A percentile compares a stretch with the other conserved stretches of the same genome.
phyloP scores from a whole-genome alignment of 306 rosid genomes.

The Astragalus glycyphyllos region DNA sequence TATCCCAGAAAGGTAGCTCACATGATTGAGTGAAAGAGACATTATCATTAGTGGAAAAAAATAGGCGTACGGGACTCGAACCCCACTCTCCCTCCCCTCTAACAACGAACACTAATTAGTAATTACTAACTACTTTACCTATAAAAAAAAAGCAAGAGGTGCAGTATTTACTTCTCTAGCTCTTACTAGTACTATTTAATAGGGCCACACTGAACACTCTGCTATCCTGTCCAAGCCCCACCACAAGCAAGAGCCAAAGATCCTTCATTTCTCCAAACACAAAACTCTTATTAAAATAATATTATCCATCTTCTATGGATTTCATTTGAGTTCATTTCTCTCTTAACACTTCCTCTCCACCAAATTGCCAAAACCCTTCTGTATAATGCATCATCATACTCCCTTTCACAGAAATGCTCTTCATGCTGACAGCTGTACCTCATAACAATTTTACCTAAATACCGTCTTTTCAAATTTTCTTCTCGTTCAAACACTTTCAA shows the following conservation, averaged over 20 bases:
- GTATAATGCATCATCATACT: constrained; percentile 1
- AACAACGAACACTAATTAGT: too few relatives aligned
- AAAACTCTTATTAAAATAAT: constrained; percentile 2
- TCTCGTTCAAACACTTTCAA: not conserved
- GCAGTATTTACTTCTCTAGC: not conserved
- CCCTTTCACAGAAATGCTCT: constrained; percentile 16
- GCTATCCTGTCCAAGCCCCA: constrained; percentile 33
- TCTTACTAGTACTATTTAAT: constrained; percentile 39
- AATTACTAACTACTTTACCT: too few relatives aligned
- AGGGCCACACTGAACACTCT: constrained; percentile 46
- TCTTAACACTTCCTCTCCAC: constrained; percentile 33
- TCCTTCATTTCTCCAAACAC: constrained; percentile 40
- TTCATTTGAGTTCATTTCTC: constrained; percentile 29
- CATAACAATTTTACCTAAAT: constrained; percentile 15
- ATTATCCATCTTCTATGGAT: constrained; percentile 31
- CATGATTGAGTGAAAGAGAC: too few relatives aligned
- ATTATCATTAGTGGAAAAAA: too few relatives aligned
- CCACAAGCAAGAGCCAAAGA: constrained; percentile 37
- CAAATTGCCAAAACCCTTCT: constrained; percentile 40
- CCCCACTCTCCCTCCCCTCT: too few relatives aligned
- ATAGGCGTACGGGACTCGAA: too few relatives aligned
- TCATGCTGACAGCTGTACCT: constrained; percentile 38
- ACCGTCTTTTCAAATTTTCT: constrained; percentile 7
- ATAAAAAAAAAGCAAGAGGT: too few relatives aligned
- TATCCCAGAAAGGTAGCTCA: too few relatives aligned